These are phyloP conservation scores for Phialophora tarda DNA, from an alignment of 2,329 filamentous ascomycete species.

Conservation along the genomic window DNA sequence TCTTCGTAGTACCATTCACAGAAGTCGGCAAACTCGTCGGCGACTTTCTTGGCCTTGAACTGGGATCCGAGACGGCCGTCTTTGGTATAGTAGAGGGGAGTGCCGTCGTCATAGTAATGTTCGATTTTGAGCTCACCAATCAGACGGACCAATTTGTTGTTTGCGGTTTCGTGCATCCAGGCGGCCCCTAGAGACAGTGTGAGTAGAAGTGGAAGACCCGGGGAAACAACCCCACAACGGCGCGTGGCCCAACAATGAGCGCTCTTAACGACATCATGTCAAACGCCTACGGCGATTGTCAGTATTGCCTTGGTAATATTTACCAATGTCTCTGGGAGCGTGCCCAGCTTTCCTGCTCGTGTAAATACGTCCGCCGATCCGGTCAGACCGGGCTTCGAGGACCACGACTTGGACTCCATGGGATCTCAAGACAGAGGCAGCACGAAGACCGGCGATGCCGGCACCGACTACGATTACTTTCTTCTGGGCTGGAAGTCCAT, in stretches of 20 bases:
- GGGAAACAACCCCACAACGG: constrained; percentile 37
- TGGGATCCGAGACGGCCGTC: constrained; percentile 52
- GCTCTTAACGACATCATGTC: constrained; percentile 37
- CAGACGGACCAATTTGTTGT: constrained; percentile 51
- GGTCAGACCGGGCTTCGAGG: constrained; percentile 45
- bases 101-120: constrained; percentile 54
- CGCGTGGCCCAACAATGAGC: constrained; percentile 38
- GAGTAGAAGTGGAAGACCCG: constrained; percentile 28
- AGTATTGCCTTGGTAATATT: constrained; percentile 43
- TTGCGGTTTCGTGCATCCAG: constrained; percentile 55
- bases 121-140: constrained; percentile 51
- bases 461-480: constrained; percentile 47
- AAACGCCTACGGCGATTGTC: constrained; percentile 42
- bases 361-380: constrained; percentile 48
- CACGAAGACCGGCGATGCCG: constrained; percentile 46
- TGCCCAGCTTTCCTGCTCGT: constrained; percentile 48
- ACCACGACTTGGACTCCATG: constrained; percentile 46
- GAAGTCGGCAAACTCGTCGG: constrained; percentile 54
- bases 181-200: constrained; percentile 47
- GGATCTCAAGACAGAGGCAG: constrained; percentile 45
- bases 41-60: constrained; percentile 55
- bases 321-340: constrained; percentile 49
- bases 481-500: constrained; percentile 30
- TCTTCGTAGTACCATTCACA: constrained; percentile 50
- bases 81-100: constrained; percentile 51